Evolutionary conservation across 139 green algal species (phyloP).

Genomic region (Chlamydomonas sp.): DNA sequence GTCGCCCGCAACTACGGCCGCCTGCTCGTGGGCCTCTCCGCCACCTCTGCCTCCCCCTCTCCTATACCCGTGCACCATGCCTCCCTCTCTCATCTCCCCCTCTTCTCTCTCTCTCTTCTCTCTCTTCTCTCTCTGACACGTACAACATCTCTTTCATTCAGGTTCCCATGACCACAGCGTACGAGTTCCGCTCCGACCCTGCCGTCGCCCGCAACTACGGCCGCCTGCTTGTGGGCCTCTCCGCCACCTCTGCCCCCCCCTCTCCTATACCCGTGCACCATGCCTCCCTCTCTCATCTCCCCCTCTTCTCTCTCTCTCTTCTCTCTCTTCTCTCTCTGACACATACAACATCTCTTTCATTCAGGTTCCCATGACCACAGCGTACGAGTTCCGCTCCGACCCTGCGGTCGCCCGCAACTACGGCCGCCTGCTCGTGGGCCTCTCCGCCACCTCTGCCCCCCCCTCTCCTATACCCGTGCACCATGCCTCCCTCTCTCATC

Average conservation of each 20-base stretch:
- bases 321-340: slow-evolving; percentile 86
- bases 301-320: slow-evolving; percentile 94
- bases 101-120: slow-evolving; percentile 95
- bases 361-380: slow-evolving; percentile 71
- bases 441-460: slow-evolving; percentile 47
- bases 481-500: slow-evolving; percentile 89
- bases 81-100: no score
- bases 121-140: slow-evolving; percentile 76
- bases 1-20: slow-evolving; percentile 86
- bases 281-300: slow-evolving; percentile 94
- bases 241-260: slow-evolving; percentile 21
- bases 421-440: slow-evolving; percentile 84
- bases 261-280: no score
- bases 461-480: no score
- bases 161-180: slow-evolving; percentile 79
- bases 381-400: slow-evolving; percentile 86
- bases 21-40: slow-evolving; percentile 84
- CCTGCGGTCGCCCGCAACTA: slow-evolving; percentile 78
- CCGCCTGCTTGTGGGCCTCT: slow-evolving; percentile 85
- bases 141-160: slow-evolving; percentile 15
- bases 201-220: slow-evolving; percentile 84
- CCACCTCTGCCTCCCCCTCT: no score
- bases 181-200: slow-evolving; percentile 79
- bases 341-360: not conserved
- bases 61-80: slow-evolving; percentile 71